Evolutionary conservation across 1,139 yeast species (phyloP), one percentile per base, ranked within the genome.

Genomic region (Schwanniomyces etchellsii): DNA sequence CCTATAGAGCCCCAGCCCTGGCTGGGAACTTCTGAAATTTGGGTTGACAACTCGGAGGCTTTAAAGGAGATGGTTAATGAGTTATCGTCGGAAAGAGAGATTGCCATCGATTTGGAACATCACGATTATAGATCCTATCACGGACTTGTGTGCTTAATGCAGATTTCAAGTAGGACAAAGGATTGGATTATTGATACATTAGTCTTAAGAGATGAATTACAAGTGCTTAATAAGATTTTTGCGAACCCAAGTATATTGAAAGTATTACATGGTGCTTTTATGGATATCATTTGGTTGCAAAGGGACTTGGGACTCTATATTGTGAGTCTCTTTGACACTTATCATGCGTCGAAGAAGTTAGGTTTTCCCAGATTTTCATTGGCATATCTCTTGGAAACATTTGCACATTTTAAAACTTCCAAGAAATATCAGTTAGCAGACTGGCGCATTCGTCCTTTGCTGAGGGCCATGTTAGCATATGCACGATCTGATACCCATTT

Each of bases 231-330:
- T 56, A 65, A 63, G 31, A 74, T 89, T 1, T 88, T 91, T 43
- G 71, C 97, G 3, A 64, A 91, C 52, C 96, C 97, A 0, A 47
- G 58, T 4, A 78, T 89, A 21, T 64, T 86, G 22, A 93, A 93
- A 50, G 94, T 93, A 1, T 76, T 93, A 43, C 99, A 93, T 51
- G 98, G 99, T 40, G 96, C 98, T 0, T 81, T 78, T 42, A 88
- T 88, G 95, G 99, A 93, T 63, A 83, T 91, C 6, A 81, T 86
- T 29, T 93, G 99, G 99, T 65, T 93, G 26, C 99, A 93, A 58
- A 70, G 98, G 43, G 98, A 93, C 50, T 69, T 93, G 40, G 99
- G 99, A 0, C 60, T 93, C 10, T 93, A 93, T 45, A 63, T 93
- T 14, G 98, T 91, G 5, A 76, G 93, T 24, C 58, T 93, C 16